Evolutionary conservation across 1,284 basidiomycete species (phyloP), one percentile per base, ranked within the genome.

Genomic region (Blastosporella zonata): DNA sequence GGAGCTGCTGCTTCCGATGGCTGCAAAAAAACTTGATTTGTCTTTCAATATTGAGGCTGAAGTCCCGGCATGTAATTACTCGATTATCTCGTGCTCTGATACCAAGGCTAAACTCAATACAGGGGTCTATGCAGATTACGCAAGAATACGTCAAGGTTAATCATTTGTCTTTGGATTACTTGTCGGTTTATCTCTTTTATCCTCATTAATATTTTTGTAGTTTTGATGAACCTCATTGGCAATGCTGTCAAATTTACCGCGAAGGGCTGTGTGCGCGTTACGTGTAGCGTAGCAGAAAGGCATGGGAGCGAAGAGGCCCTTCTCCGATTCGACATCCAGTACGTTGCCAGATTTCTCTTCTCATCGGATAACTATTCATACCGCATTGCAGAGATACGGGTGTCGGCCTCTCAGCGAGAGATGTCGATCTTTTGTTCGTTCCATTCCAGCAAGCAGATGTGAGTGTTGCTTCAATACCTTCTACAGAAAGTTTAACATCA

Each of bases 181-280:
- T 40, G 25, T 28, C 34, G 6, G 38, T 27, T 33, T 18, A 12
- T 31, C 6, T 13, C 6, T 13, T 3, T 9, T 7, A 12, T 31
- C 12, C 29, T 31, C 29, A 31, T 6, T n/a, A n/a, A 7, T 3
- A 38, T 23, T 48, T 31, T 51, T 46, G 6, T 50, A 82, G 83
- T 86, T 12, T 66, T 86, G 25, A 85, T 85, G 83, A 87, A 87
- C 59, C 65, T 87, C 35, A 83, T 87, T 49, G 83, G 83, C 7
- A 87, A 87, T 59, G 83, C 83, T 8, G 81, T 87, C 47, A 87
- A 87, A 57, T 86, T 87, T 62, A 86, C 83, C 1, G 72, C 75
- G 1, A 66, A 62, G 28, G 84, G 84, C 4, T 81, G 72, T 42
- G 82, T 87, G 25, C 72, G 76, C 27, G 81, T 85, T 17, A 72